Conservation (phyloP, 139 green algal genomes). For the Tetraselmis chui region DNA sequence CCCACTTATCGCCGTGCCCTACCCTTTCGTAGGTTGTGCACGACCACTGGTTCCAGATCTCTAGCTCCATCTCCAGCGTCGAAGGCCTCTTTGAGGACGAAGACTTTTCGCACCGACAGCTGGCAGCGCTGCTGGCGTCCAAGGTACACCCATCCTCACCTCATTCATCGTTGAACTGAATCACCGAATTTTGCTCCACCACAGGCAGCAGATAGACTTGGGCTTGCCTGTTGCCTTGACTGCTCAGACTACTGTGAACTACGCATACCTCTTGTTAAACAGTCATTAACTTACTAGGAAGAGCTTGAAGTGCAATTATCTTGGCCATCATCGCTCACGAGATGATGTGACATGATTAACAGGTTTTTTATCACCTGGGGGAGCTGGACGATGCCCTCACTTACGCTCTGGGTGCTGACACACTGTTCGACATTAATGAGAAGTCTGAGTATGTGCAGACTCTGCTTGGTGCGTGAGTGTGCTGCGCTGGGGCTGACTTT, state of each 20-base stretch:
- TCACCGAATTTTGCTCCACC: not conserved
- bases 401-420: conserved; percentile 88
- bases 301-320: no score
- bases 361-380: conserved; percentile 98
- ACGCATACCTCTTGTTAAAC: no score
- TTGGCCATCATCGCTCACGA: no score
- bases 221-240: no score
- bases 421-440: conserved; percentile 88
- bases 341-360: no score
- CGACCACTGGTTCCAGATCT: conserved; percentile 89
- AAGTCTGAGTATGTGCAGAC: conserved; percentile 91
- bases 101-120: conserved; percentile 77
- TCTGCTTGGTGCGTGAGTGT: conserved; percentile 80
- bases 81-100: conserved; percentile 96
- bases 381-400: conserved; percentile 91
- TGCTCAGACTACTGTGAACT: no score
- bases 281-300: no score
- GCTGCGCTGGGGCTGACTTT: no score
- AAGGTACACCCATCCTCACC: conserved; percentile 72
- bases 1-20: no score
- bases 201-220: not conserved
- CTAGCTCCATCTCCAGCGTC: conserved; percentile 68
- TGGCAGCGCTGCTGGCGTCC: conserved; percentile 91
- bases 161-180: no score
- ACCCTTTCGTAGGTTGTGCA: conserved; percentile 56